These are phyloP conservation scores for Pugionium dolabratum DNA, from an alignment of 345 rosid genomes.

Conservation along the genomic window DNA sequence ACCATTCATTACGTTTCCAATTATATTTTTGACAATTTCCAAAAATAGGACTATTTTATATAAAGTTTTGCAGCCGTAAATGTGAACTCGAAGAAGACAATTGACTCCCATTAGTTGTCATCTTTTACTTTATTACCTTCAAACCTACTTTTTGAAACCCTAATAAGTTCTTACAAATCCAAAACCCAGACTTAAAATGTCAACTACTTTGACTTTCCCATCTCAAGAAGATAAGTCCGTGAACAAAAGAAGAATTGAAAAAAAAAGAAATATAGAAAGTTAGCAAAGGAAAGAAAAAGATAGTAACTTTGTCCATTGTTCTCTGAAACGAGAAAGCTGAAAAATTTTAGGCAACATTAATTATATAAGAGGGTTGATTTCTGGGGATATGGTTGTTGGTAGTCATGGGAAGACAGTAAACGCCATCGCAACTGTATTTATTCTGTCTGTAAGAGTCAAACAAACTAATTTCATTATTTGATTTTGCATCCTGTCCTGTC, in stretches of 20 bases:
- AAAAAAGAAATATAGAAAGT: conserved; percentile 15
- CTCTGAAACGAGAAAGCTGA: conserved; percentile 37
- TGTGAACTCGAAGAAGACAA: conserved; percentile 18
- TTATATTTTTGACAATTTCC: conserved; percentile 25
- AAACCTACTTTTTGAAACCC: conserved; percentile 28
- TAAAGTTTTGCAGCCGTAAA: conserved; percentile 3
- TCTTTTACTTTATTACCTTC: conserved; percentile 1
- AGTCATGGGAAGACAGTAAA: conserved; percentile 38
- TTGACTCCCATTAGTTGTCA: neutral
- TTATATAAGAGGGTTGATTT: conserved; percentile 28
- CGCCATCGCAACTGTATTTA: conserved; percentile 38
- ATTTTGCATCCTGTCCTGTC: conserved; percentile 21
- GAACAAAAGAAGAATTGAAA: conserved; percentile 21
- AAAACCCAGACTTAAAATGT: conserved; percentile 12
- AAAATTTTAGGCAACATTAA: conserved; percentile 1
- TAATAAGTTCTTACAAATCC: conserved; percentile 11
- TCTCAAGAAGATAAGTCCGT: conserved; percentile 21
- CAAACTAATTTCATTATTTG: conserved; percentile 29
- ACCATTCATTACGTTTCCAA: conserved; percentile 18
- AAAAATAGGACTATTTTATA: neutral
- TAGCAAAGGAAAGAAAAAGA: conserved; percentile 24
- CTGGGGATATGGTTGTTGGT: conserved; percentile 39
- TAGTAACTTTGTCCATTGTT: conserved; percentile 9
- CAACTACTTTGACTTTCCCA: conserved; percentile 31
- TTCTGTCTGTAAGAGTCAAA: conserved; percentile 37